Evolutionary conservation across 2,329 filamentous ascomycete genomes (phyloP), one percentile per base, ranked within the genome.

Genomic region (Ceratocystis variospora): DNA sequence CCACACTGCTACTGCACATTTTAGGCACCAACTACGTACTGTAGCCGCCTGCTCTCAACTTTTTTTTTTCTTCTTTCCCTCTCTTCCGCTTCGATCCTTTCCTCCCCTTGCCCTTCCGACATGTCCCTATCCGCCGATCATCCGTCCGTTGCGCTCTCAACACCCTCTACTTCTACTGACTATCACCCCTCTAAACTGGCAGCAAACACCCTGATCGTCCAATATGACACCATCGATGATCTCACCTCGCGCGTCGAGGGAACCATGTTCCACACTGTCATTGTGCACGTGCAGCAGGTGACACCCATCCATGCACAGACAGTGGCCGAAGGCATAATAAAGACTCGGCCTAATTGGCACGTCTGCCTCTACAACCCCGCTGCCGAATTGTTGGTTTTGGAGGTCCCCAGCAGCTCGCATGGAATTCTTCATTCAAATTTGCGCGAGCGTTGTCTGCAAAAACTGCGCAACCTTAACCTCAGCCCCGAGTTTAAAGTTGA

Each of bases 201-300:
- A 66, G 65, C 65, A 45, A 62, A 62, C 50, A 66, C 65, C 41
- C 25, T 63, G 17, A 66, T 66, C 19, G 65, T 66, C 28, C 65
- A 66, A 33, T 66, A 66, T 63, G 65, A 66, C 48, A 57, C 45
- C 33, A 48, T 66, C 37, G 65, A 66, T 15, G 65, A 66, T 28
- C 48, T 66, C 17, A 63, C 48, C 33, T 57, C 61, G 19, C 65
- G 65, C 48, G 46, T 66, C 45, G 65, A 66, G 61, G 59, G 57
- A 25, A 59, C 61, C 48, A 44, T 45, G 31, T 66, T 66, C 33
- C 59, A 66, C 46, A 62, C 61, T 28, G 65, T 62, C 61, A 63
- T 62, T 17, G 59, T 66, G 22, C 65, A 66, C 50, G 59, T 66
- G 45, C 65, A 66, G 45, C 33, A 31, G 25, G 61, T 55, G 53